Evolutionary conservation across 2,329 filamentous ascomycete genomes (phyloP).

Genomic region (Penicillium brasilianum): DNA sequence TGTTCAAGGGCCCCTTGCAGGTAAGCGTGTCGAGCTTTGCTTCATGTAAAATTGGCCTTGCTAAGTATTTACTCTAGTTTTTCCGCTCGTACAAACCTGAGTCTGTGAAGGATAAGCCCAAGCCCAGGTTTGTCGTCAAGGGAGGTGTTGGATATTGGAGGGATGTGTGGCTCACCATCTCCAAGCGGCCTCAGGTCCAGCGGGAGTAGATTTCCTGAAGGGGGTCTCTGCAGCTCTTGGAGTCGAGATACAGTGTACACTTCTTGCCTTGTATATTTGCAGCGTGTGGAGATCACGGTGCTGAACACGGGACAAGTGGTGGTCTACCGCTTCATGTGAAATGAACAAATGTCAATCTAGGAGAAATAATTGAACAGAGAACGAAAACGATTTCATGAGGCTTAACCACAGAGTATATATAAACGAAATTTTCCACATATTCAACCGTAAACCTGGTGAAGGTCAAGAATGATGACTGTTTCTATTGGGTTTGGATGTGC

Average conservation of each 20-base stretch:
- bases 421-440: constrained; percentile 11
- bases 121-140: constrained; percentile 37
- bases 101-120: constrained; percentile 32
- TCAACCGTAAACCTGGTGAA: constrained; percentile 8
- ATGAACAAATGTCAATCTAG: background rate
- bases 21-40: constrained; percentile 22
- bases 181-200: constrained; percentile 30
- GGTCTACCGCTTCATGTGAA: background rate
- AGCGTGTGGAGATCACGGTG: background rate
- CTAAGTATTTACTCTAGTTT: constrained; percentile 30
- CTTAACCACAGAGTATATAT: constrained; percentile 14
- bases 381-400: constrained; percentile 6
- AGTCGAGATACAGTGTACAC: background rate
- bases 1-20: constrained; percentile 53
- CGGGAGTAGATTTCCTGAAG: constrained; percentile 4
- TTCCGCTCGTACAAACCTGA: constrained; percentile 37
- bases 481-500: background rate
- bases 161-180: constrained; percentile 40
- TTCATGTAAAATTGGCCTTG: background rate
- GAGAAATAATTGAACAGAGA: background rate
- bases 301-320: background rate
- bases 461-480: constrained; percentile 14
- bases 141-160: constrained; percentile 43
- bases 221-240: background rate
- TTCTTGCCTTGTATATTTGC: background rate